Base-by-base conservation (phyloP, 1,139 yeast genomes). In the Taphrina pruni region DNA sequence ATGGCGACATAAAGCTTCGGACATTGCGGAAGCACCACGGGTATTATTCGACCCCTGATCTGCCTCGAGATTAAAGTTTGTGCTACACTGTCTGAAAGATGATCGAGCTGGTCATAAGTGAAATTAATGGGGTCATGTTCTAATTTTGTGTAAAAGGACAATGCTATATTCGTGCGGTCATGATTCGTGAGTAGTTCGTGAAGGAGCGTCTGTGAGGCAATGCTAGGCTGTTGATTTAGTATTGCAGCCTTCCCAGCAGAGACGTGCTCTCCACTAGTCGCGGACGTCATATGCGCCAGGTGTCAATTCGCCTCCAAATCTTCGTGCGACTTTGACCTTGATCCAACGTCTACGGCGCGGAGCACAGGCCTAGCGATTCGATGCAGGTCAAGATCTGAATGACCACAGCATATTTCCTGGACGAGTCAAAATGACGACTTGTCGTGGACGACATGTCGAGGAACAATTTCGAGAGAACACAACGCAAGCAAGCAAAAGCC, bases 1-100 rank as follows among this genome's bases (percentile, higher is more conserved):
- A 74, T 60, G 4, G 69, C 55, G 21, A 74, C 57, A 46, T 74
- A 74, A 43, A 73, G 70, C 52, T 70, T 72, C 8, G 70, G 71
- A 9, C 70, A 62, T n/a, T 66, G 69, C 14, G 73, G 70, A 5
- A 73, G 52, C n/a, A 73, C 20, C 5, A 73, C 51, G 6, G 75
- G 75, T 11, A 73, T 70, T n/a, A 73, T 60, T 8, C 20, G 38
- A 20, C 21, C 26, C 9, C 36, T 17, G 2, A 50, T 41, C 11
- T 45, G n/a, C 11, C 11, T 35, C 11, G 57, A 35, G n/a, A 48
- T 14, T 7, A 65, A 45, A 6, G 11, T n/a, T 6, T 12, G n/a
- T 20, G 64, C 64, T 12, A 65, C 51, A 12, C 43, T 50, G 26
- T 41, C n/a, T 5, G 69, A 65, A 17, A 65, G 60, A 7, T 12